phyloP scores from a whole-genome alignment of 2,329 filamentous ascomycete species.

The Fusarium luffae region DNA sequence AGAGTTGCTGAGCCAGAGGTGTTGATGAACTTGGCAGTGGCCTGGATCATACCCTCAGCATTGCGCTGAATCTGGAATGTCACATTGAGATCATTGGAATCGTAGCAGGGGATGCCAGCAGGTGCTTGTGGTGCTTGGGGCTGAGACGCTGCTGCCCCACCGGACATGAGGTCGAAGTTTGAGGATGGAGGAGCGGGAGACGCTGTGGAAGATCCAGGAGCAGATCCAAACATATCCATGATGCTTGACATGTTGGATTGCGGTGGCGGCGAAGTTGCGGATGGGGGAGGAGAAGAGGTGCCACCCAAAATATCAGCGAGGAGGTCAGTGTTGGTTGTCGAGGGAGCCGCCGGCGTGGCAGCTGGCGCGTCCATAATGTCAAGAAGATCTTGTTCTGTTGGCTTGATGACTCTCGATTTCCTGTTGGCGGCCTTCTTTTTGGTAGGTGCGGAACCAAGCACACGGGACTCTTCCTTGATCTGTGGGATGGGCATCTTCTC shows the following conservation, averaged over 20 bases:
- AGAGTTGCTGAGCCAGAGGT: slow-evolving; percentile 72
- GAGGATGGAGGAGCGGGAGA: slow-evolving; percentile 55
- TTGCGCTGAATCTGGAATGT: slow-evolving; percentile 87
- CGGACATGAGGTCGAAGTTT: slow-evolving; percentile 62
- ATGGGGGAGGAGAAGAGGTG: slow-evolving; percentile 60
- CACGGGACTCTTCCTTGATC: slow-evolving; percentile 93
- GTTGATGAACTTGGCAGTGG: slow-evolving; percentile 87
- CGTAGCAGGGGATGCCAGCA: slow-evolving; percentile 78
- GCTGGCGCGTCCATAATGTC: slow-evolving; percentile 88
- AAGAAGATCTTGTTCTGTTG: slow-evolving; percentile 89
- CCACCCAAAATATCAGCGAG: slow-evolving; percentile 92
- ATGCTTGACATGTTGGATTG: slow-evolving; percentile 76
- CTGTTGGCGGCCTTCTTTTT: slow-evolving; percentile 77
- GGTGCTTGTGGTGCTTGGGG: slow-evolving; percentile 54
- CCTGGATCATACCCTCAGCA: slow-evolving; percentile 80
- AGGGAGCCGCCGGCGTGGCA: slow-evolving; percentile 61
- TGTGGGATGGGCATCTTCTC: slow-evolving; percentile 99
- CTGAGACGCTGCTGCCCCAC: slow-evolving; percentile 56
- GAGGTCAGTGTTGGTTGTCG: slow-evolving; percentile 82
- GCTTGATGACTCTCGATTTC: slow-evolving; percentile 81
- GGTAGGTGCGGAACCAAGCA: slow-evolving; percentile 82
- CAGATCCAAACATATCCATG: slow-evolving; percentile 84
- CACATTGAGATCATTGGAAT: slow-evolving; percentile 85
- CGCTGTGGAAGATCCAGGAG: slow-evolving; percentile 52
- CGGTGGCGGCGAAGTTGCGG: slow-evolving; percentile 58